Evolutionary conservation across 148 eudicot species (phyloP), one percentile per base, ranked within the genome.

Genomic region (Arbutus unedo): DNA sequence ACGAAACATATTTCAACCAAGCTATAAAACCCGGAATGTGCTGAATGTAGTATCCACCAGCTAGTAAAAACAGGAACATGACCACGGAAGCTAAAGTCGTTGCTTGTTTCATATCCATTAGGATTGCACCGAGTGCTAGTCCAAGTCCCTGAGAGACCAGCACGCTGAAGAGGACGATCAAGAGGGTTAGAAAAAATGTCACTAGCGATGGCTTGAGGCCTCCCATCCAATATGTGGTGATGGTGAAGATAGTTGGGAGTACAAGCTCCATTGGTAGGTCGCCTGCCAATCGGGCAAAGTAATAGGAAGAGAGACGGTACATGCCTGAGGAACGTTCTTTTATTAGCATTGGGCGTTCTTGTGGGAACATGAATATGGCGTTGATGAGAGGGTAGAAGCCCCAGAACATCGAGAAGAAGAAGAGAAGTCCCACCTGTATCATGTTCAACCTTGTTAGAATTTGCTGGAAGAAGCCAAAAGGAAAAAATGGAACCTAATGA

Each of bases 361-460:
- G 96, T 3, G 98, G 96, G 86, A 92, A 95, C 51, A 92, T 88
- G 44, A 95, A 95, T 2, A 92, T 90, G 64, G 96, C 92, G 5
- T 89, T 89, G 93, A 88, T 90, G 5, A 93, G 85, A 0, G 98
- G 97, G 88, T 88, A 95, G 88, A 95, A 92, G 5, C 97, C 94
- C 98, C 98, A 95, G 83, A 95, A 95, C 48, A 92, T 90, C 62
- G 97, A 90, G 88, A 92, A 91, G 92, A 95, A 95, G 85, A 95
- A 95, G 51, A 95, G 87, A 21, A 95, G 86, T 44, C 96, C 97
- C 80, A 93, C 91, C 95, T 95, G 90, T 74, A 16, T 57, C 64
- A 57, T 18, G 21, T 18, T 19, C 8, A 19, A 19, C 21, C 19
- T 57, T 5, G 64, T 57, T 19, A 57, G 64, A 57, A 57, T 57